Conservation (phyloP, 805 yeast genomes). For the Blastobotrys robertii region DNA sequence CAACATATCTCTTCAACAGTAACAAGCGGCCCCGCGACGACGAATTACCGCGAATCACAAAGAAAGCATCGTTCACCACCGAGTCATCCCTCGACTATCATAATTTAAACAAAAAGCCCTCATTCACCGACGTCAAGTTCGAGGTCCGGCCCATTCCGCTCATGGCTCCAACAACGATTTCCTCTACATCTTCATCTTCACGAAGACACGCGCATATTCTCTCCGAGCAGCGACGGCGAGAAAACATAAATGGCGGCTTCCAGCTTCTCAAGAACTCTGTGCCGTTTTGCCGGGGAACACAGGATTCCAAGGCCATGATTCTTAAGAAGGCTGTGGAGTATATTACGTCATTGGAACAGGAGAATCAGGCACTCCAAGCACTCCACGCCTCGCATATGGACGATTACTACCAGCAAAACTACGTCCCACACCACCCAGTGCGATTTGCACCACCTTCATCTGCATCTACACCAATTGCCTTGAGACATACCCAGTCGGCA, state of each 20-base stretch:
- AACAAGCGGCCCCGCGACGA: background rate
- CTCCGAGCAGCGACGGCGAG: conserved; percentile 39
- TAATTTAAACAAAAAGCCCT: too few species aligned
- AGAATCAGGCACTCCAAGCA: conserved; percentile 2
- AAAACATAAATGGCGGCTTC: conserved; percentile 39
- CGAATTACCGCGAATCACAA: background rate
- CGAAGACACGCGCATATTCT: conserved; percentile 34
- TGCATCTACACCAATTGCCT: too few species aligned
- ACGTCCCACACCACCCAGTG: background rate
- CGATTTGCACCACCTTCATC: too few species aligned
- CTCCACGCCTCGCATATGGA: background rate
- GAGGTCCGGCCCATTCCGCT: conserved; percentile 10
- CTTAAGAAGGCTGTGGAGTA: conserved; percentile 35
- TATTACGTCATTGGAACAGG: conserved; percentile 31
- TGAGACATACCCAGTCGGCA: too few species aligned
- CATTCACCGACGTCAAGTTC: background rate
- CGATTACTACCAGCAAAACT: conserved; percentile 5
- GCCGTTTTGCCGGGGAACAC: conserved; percentile 33
- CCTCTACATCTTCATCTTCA: conserved; percentile 16
- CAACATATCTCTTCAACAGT: background rate
- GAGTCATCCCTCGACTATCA: too few species aligned
- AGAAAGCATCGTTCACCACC: too few species aligned
- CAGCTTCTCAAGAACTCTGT: conserved; percentile 31
- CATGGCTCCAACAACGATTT: conserved; percentile 17
- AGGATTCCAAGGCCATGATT: conserved; percentile 38